Evolutionary conservation across 345 rosid species (phyloP).

Genomic region (Chamaenerion angustifolium): DNA sequence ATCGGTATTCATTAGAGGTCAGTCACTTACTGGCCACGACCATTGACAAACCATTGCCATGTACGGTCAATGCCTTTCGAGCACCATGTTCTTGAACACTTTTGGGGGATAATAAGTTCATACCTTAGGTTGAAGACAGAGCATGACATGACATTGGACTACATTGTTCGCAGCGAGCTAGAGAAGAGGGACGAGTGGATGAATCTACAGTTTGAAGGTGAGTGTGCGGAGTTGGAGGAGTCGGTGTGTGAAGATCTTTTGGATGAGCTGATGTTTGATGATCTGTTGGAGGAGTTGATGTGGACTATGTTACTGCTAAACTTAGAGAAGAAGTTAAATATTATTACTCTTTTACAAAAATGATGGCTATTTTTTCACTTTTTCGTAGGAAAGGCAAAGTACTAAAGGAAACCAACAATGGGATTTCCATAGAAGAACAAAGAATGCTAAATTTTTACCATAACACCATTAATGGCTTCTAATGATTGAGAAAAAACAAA

Average conservation of each 20-base stretch:
- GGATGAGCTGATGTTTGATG: constrained; percentile 26
- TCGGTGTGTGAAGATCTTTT: constrained; percentile 53
- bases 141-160: constrained; percentile 28
- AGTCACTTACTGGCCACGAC: constrained; percentile 35
- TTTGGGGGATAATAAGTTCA: constrained; percentile 47
- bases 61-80: constrained; percentile 52
- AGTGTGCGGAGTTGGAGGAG: constrained; percentile 59
- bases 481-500: no score
- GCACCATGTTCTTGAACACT: constrained; percentile 45
- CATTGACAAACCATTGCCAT: constrained; percentile 34
- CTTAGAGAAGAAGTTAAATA: no score
- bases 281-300: no score
- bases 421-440: no score
- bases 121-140: constrained; percentile 20
- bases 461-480: no score
- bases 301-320: no score
- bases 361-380: no score
- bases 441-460: no score
- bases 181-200: constrained; percentile 53
- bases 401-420: no score
- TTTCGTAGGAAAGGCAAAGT: no score
- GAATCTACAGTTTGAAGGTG: constrained; percentile 60
- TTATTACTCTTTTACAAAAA: no score
- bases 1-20: constrained; percentile 51
- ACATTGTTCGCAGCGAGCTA: constrained; percentile 34